Evolutionary conservation across 805 yeast species (phyloP).

Genomic region (Ogataea minuta): DNA sequence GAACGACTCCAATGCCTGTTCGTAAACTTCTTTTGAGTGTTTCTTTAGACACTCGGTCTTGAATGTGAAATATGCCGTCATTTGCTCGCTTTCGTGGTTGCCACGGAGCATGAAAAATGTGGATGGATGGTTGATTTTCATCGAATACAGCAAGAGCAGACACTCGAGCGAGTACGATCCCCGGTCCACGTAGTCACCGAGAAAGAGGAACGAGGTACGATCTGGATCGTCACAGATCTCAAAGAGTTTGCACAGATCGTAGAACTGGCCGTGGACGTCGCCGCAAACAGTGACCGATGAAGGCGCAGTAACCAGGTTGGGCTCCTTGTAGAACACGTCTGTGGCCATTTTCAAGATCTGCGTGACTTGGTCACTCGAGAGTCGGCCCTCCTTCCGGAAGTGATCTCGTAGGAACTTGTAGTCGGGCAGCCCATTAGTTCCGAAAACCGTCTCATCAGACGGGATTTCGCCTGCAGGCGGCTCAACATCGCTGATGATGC

Average conservation of each 20-base stretch:
- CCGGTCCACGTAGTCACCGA: slow-evolving; percentile 95
- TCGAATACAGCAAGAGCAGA: slow-evolving; percentile 68
- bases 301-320: slow-evolving; percentile 73
- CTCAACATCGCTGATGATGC: slow-evolving; percentile 40
- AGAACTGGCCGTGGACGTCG: slow-evolving; percentile 96
- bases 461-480: slow-evolving; percentile 1
- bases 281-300: slow-evolving; percentile 97
- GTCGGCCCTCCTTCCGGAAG: slow-evolving; percentile 76
- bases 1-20: slow-evolving; percentile 72
- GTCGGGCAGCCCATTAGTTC: slow-evolving; percentile 62
- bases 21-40: slow-evolving; percentile 63
- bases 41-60: slow-evolving; percentile 87
- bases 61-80: slow-evolving; percentile 93
- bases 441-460: slow-evolving; percentile 42
- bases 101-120: slow-evolving; percentile 84
- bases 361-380: slow-evolving; percentile 66
- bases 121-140: slow-evolving; percentile 73
- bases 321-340: slow-evolving; percentile 60
- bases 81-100: slow-evolving; percentile 90
- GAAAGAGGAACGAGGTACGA: slow-evolving; percentile 70
- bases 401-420: slow-evolving; percentile 70
- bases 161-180: slow-evolving; percentile 92
- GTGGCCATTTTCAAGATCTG: slow-evolving; percentile 66
- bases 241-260: slow-evolving; percentile 82
- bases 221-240: slow-evolving; percentile 91